Evolutionary conservation across 2,329 filamentous ascomycete species (phyloP).

Genomic region (Penicillium thymicola): DNA sequence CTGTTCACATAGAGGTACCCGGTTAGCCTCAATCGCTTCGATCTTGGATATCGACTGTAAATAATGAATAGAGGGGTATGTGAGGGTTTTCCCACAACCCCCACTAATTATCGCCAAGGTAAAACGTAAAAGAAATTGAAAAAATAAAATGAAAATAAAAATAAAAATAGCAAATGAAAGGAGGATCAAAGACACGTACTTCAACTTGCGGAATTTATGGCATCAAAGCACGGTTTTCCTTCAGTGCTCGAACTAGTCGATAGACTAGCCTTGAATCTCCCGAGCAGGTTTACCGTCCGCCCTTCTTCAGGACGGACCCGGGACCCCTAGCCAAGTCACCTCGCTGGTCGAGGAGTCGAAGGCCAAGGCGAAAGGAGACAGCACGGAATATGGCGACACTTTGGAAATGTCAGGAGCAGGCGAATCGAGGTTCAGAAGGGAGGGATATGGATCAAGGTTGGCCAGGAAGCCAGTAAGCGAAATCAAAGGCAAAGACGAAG

Average conservation of each 20-base stretch:
- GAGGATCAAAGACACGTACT: constrained; percentile 9
- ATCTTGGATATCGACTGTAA: neutral
- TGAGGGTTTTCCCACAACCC: constrained; percentile 12
- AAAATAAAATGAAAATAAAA: neutral
- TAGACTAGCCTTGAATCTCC: constrained; percentile 17
- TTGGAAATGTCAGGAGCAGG: constrained; percentile 13
- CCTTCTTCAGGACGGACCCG: constrained; percentile 52
- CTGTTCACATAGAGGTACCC: constrained; percentile 4
- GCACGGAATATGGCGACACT: constrained; percentile 13
- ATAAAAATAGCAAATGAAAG: neutral
- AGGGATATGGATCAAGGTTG: constrained; percentile 17
- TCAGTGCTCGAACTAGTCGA: constrained; percentile 5
- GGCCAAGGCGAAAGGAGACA: constrained; percentile 18
- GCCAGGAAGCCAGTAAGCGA: constrained; percentile 29
- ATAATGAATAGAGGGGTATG: constrained; percentile 19
- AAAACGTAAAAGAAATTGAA: constrained; percentile 3
- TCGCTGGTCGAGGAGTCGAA: constrained; percentile 27
- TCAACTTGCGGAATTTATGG: constrained; percentile 11
- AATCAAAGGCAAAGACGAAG: constrained; percentile 24
- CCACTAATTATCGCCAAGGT: constrained; percentile 15
- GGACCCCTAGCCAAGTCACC: constrained; percentile 47
- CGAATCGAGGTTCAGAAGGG: constrained; percentile 15
- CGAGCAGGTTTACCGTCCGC: constrained; percentile 48
- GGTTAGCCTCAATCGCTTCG: constrained; percentile 13
- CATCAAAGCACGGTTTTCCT: constrained; percentile 8